phyloP scores from a whole-genome alignment of 2,329 filamentous ascomycete species.

The Hyphodiscus sp. region DNA sequence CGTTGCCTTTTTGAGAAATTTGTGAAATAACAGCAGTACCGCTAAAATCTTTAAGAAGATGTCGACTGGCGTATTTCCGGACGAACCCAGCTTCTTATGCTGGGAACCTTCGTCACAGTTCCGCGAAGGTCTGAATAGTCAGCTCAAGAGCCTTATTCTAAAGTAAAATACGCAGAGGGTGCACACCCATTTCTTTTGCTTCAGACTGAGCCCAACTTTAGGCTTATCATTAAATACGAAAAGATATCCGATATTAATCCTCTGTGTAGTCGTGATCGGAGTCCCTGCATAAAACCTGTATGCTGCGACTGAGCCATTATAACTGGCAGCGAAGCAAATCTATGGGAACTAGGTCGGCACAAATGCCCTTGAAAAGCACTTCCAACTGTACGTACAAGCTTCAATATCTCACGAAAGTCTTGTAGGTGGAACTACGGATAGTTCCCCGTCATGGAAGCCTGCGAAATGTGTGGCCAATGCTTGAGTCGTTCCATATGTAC shows the following conservation, averaged over 20 bases:
- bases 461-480: neutral
- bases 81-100: too few relatives aligned
- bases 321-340: slow-evolving; percentile 18
- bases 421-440: neutral
- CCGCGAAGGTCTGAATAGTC: neutral
- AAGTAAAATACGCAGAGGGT: neutral
- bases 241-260: slow-evolving; percentile 24
- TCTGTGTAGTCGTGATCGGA: slow-evolving; percentile 21
- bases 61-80: neutral
- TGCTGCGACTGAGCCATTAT: slow-evolving; percentile 17
- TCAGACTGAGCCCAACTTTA: slow-evolving; percentile 41
- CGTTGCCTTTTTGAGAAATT: neutral
- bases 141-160: neutral
- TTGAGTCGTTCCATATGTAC: slow-evolving; percentile 34
- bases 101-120: neutral
- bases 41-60: neutral
- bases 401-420: neutral
- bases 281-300: slow-evolving; percentile 24
- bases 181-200: slow-evolving; percentile 31
- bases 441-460: neutral
- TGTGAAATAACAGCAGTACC: neutral
- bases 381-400: neutral
- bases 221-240: slow-evolving; percentile 33
- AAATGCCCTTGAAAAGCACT: neutral
- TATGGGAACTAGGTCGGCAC: neutral